Conservation (phyloP, 768 basidiomycete genomes). For the Hypsizygus marmoreus region DNA sequence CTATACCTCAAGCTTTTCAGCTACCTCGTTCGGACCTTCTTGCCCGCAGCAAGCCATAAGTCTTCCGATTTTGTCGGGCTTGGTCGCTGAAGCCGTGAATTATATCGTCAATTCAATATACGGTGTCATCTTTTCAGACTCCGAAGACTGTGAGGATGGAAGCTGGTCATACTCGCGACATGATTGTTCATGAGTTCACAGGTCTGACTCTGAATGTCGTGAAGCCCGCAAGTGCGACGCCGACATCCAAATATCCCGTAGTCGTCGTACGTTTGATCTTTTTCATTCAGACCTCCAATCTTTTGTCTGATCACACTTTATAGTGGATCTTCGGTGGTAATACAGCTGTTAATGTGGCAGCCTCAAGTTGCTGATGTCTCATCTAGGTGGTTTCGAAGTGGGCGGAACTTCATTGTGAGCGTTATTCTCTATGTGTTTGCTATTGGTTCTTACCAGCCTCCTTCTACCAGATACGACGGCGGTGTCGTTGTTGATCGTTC, state of each 20-base stretch:
- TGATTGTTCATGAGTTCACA: slow-evolving; percentile 21
- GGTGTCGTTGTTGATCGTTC: slow-evolving; percentile 45
- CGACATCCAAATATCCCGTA: slow-evolving; percentile 41
- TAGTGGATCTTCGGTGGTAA: slow-evolving; percentile 40
- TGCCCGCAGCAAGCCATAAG: slow-evolving; percentile 46
- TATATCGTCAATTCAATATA: slow-evolving; percentile 28
- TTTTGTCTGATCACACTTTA: neutral
- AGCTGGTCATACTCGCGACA: slow-evolving; percentile 20
- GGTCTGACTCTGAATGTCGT: slow-evolving; percentile 47
- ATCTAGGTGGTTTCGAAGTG: slow-evolving; percentile 30
- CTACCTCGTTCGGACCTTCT: slow-evolving; percentile 43
- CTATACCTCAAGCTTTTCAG: slow-evolving; percentile 39
- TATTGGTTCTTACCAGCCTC: neutral
- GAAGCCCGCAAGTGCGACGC: slow-evolving; percentile 31
- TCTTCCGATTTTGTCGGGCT: slow-evolving; percentile 31
- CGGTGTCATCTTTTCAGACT: slow-evolving; percentile 27
- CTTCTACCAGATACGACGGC: slow-evolving; percentile 39
- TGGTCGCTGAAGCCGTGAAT: slow-evolving; percentile 29
- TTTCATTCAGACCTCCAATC: neutral
- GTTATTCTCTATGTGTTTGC: slow-evolving; percentile 23
- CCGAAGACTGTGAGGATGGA: slow-evolving; percentile 45
- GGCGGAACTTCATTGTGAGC: slow-evolving; percentile 38
- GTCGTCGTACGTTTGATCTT: slow-evolving; percentile 30
- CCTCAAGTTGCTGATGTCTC: neutral
- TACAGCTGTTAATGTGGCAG: too few relatives aligned